A percentile compares a stretch with the other conserved stretches of the same genome.
Conservation (phyloP, 2,329 filamentous ascomycete species). For the Ceratocystis lukuohia region DNA sequence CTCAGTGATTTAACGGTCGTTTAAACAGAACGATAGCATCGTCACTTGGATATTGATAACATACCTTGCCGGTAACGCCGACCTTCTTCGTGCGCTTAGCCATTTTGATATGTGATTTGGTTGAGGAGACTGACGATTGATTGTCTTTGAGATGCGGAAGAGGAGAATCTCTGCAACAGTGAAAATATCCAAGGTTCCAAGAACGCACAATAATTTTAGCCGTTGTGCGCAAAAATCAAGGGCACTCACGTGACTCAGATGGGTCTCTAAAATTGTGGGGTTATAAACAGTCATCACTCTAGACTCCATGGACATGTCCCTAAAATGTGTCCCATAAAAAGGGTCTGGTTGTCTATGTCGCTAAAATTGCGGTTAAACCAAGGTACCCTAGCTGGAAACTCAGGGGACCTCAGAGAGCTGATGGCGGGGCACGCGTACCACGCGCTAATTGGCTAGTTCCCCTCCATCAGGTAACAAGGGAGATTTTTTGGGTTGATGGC, state of each 20-base stretch:
- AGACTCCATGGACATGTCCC: not conserved
- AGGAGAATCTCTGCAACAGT: slow-evolving; percentile 17
- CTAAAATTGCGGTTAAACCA: not conserved
- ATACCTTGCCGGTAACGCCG: slow-evolving; percentile 63
- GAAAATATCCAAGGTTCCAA: slow-evolving; percentile 18
- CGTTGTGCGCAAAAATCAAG: slow-evolving; percentile 19
- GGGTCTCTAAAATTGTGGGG: slow-evolving; percentile 14
- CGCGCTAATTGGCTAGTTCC: slow-evolving; percentile 19
- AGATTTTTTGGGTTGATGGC: slow-evolving; percentile 16
- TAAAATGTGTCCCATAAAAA: not conserved
- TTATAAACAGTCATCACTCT: slow-evolving; percentile 10
- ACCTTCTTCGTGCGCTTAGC: slow-evolving; percentile 95
- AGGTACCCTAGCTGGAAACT: slow-evolving; percentile 7
- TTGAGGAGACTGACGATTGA: slow-evolving; percentile 18
- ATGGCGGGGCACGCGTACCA: slow-evolving; percentile 19
- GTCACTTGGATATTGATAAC: slow-evolving; percentile 23
- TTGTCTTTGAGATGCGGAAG: slow-evolving; percentile 22
- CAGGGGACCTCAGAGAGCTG: slow-evolving; percentile 16
- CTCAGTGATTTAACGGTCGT: not conserved
- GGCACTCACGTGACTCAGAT: slow-evolving; percentile 17
- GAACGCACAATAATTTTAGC: slow-evolving; percentile 19
- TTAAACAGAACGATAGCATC: slow-evolving; percentile 2
- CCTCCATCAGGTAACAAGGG: slow-evolving; percentile 17
- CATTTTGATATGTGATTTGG: slow-evolving; percentile 50
- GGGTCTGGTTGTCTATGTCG: not conserved